Base-by-base conservation (phyloP, 2,329 filamentous ascomycete species). In the Aspergillus sojae region DNA sequence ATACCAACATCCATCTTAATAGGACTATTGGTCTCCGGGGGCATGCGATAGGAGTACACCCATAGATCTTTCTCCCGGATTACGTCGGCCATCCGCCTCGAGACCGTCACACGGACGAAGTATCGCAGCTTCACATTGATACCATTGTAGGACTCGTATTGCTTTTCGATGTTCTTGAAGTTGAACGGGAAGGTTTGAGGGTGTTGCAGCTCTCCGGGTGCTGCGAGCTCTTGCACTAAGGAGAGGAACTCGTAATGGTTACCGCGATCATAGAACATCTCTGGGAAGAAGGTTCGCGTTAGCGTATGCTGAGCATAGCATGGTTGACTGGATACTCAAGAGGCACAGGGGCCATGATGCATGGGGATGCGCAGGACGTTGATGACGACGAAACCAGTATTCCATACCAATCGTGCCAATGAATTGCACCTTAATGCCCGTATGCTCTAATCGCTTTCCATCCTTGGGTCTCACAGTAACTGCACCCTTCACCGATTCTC, bases 1-100 rank as follows among this genome's bases (percentile, higher is more conserved):
- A 99, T 99, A 62, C 95, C 95, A 64, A 99, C 95, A 77, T 99
- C 95, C 95, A 99, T 99, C 87, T 99, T 99, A 85, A 99, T 99
- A 71, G 92, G 93, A 81, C 89, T 94, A 84, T 98, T 99, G 80
- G 93, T 96, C 87, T 99, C 95, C 21, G 95, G 95, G 23, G 95
- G 94, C 83, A 98, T 94, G 78, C 94, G 90, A 85, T 99, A 99
- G 67, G 91, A 95, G 84, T 99, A 99, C 61, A 99, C 96, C 96
- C 96, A 99, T 68, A 99, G 91, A 79, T 99, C 96, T 86, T 99
- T 99, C 82, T 99, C 96, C 72, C 96, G 91, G 74, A 98, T 93
- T 62, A 99, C 94, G 77, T 99, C 95, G 72, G 93, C 93, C 93
- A 99, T 98, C 77, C 95, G 89, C 74, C 95, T 89, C 58, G 93